A percentile compares a stretch with the other conserved stretches of the same genome.
Evolutionary conservation across 2,329 filamentous ascomycete species (phyloP).

Genomic region (Fusarium tuaranense): DNA sequence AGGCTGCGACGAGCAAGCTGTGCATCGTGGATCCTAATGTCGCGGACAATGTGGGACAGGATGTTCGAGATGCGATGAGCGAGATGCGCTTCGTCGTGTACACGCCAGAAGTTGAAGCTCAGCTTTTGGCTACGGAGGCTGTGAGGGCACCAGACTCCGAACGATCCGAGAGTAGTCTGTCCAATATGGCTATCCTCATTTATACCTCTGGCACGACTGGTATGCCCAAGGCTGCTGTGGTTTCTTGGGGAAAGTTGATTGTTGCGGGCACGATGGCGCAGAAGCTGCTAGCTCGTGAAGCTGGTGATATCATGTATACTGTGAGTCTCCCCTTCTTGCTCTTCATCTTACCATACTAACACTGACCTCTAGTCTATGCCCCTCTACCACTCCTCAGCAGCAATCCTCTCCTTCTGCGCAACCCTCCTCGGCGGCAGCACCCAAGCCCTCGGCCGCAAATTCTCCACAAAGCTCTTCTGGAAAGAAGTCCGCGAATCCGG

Average conservation of each 20-base stretch:
- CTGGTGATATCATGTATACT: slow-evolving; percentile 79
- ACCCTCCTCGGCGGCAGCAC: slow-evolving; percentile 72
- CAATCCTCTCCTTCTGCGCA: slow-evolving; percentile 74
- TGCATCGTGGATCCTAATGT: slow-evolving; percentile 76
- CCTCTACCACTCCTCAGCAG: slow-evolving; percentile 85
- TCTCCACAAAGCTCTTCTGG: slow-evolving; percentile 84
- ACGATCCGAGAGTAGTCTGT: slow-evolving; percentile 61
- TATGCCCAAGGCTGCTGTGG: slow-evolving; percentile 82
- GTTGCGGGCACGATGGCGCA: slow-evolving; percentile 54
- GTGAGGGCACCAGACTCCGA: slow-evolving; percentile 69
- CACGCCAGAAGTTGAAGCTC: slow-evolving; percentile 65
- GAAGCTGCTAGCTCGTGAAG: slow-evolving; percentile 67
- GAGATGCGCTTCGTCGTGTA: slow-evolving; percentile 72
- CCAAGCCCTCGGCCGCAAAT: slow-evolving; percentile 79
- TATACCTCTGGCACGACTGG: slow-evolving; percentile 91
- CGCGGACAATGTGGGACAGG: slow-evolving; percentile 66
- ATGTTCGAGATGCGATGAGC: slow-evolving; percentile 63
- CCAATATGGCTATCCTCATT: slow-evolving; percentile 78
- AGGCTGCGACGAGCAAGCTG: slow-evolving; percentile 73
- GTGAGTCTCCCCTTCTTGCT: slow-evolving; percentile 54
- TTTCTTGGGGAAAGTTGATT: slow-evolving; percentile 77
- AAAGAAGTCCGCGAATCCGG: slow-evolving; percentile 76
- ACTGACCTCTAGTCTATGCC: slow-evolving; percentile 76
- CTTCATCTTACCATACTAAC: background rate
- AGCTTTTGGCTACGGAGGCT: slow-evolving; percentile 64